Conservation (phyloP, 164 flowering plant genomes). For the Liquidambar formosana region DNA sequence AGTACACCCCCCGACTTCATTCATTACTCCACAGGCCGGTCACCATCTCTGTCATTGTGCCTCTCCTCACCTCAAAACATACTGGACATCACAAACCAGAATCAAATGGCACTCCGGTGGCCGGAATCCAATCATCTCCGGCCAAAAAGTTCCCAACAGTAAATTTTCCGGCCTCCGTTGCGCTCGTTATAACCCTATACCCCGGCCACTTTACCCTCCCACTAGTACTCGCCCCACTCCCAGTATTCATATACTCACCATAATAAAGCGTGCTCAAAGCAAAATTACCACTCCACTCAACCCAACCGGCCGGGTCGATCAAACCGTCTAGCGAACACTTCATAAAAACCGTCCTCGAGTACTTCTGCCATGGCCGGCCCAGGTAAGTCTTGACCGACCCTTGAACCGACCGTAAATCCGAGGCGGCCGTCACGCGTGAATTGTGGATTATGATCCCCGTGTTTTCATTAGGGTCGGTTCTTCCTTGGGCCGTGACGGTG, state of each 20-base stretch:
- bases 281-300: slow-evolving; percentile 46
- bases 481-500: slow-evolving; percentile 62
- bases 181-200: slow-evolving; percentile 29
- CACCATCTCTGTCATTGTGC: no score
- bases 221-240: slow-evolving; percentile 41
- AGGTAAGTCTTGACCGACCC: slow-evolving; percentile 32
- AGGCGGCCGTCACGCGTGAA: slow-evolving; percentile 28
- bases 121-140: slow-evolving; percentile 58
- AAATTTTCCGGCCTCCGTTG: slow-evolving; percentile 44
- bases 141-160: slow-evolving; percentile 48
- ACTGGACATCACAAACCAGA: slow-evolving; percentile 43
- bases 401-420: slow-evolving; percentile 18
- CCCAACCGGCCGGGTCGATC: slow-evolving; percentile 55
- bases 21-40: no score
- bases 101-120: slow-evolving; percentile 46
- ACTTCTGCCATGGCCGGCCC: slow-evolving; percentile 63
- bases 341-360: slow-evolving; percentile 59
- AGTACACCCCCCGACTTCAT: no score
- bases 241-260: slow-evolving; percentile 57
- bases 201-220: slow-evolving; percentile 61
- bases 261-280: slow-evolving; percentile 50
- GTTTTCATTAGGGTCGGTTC: slow-evolving; percentile 46
- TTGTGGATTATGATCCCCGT: slow-evolving; percentile 58
- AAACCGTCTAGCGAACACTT: slow-evolving; percentile 36
- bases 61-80: no score